Base-by-base conservation (phyloP, 2,329 filamentous ascomycete species). In the Scolecobasidium constrictum region DNA sequence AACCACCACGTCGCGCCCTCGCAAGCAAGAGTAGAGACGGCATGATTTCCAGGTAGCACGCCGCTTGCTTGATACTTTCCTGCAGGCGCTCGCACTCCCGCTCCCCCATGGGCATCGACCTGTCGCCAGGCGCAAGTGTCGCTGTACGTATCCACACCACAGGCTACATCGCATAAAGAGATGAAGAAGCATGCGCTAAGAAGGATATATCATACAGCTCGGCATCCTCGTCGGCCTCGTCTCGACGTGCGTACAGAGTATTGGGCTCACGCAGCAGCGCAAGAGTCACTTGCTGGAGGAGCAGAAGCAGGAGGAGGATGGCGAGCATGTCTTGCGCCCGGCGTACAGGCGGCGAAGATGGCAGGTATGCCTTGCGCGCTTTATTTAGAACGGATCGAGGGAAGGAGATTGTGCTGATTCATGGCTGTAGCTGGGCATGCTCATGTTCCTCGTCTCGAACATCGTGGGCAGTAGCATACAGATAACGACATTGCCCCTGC, bases 271-370 rank as follows among this genome's bases (percentile, higher is more conserved):
- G 22, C 74, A 98, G 19, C 92, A 98, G 66, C 86, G 92, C 60
- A 96, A 98, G 66, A 96, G 92, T 49, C 92, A 98, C 66, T 82
- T 98, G 52, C 79, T 96, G 57, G 92, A 98, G 69, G 92, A 98
- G 67, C 86, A 93, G 67, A 94, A 94, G 63, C 77, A 78, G 40
- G 69, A 73, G 23, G 94, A 94, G 63, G 77, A 78, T 40, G 69
- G 73, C 21, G 81, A 86, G 60, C 78, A 92, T 64, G 69, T 81
- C 47, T 81, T 84, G 52, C 75, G 90, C 48, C 90, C 92, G 35
- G 86, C 92, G 4, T 93, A 95, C 64, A 82, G 83, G 57, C 77
- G 92, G 56, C 77, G 88, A 55, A 76, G 87, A 73, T 98, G 92
- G 92, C 92, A 95, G 75, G 69, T 75, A 51, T 49, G 59, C 21